These are phyloP conservation scores for Sporothrix mexicana DNA, from an alignment of 2,329 filamentous ascomycete species.

Conservation along the genomic window DNA sequence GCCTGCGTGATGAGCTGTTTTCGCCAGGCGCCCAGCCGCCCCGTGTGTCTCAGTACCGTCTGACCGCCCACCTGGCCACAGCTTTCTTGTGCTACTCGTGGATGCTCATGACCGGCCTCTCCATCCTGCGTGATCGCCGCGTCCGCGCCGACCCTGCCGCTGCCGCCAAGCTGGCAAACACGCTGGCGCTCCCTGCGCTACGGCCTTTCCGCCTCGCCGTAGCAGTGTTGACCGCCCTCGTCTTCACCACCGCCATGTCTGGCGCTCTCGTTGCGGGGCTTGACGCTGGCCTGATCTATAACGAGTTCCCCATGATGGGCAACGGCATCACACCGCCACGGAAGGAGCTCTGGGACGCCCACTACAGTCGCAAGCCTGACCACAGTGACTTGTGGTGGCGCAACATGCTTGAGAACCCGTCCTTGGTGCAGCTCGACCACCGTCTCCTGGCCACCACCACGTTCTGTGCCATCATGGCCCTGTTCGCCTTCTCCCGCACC, in stretches of 20 bases:
- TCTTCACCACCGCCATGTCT: conserved; percentile 91
- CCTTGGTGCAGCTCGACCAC: conserved; percentile 93
- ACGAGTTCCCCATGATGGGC: conserved; percentile 97
- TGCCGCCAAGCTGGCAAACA: conserved; percentile 64
- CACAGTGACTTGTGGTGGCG: conserved; percentile 90
- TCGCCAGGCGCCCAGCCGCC: conserved; percentile 89
- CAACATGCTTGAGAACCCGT: conserved; percentile 97
- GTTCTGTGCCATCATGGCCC: conserved; percentile 76
- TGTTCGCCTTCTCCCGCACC: conserved; percentile 81
- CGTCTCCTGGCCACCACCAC: conserved; percentile 89
- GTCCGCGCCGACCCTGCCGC: conserved; percentile 71
- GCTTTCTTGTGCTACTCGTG: conserved; percentile 92
- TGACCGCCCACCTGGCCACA: conserved; percentile 86
- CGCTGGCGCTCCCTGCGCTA: conserved; percentile 71
- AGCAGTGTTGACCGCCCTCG: conserved; percentile 71
- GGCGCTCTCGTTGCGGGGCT: conserved; percentile 92
- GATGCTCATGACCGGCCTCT: conserved; percentile 89
- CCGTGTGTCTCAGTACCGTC: conserved; percentile 90
- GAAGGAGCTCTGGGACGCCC: conserved; percentile 81
- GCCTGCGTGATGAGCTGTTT: conserved; percentile 94
- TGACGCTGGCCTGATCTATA: conserved; percentile 97
- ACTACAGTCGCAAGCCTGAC: conserved; percentile 82
- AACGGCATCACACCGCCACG: conserved; percentile 78
- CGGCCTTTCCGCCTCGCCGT: conserved; percentile 75
- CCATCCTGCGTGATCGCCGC: conserved; percentile 77